phyloP scores from a whole-genome alignment of 805 yeast genomes.

The Huiozyma sinensis region DNA sequence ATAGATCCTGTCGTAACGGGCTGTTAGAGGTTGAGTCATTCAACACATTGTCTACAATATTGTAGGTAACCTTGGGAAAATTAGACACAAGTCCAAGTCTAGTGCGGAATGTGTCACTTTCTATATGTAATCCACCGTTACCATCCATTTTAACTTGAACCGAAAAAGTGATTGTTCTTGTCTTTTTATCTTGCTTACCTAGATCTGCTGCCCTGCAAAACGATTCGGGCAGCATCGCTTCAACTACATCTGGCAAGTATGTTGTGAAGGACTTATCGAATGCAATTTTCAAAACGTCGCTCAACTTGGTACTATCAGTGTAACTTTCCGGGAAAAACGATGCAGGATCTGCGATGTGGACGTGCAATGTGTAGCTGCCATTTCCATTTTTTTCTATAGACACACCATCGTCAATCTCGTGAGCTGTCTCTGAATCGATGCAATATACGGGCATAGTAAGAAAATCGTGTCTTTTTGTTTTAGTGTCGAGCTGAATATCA shows the following conservation, averaged over 20 bases:
- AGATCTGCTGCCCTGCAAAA: constrained; percentile 43
- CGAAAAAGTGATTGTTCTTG: constrained; percentile 42
- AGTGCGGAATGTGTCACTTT: constrained; percentile 25
- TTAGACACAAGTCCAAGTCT: constrained; percentile 34
- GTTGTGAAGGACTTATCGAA: constrained; percentile 51
- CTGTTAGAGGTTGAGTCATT: constrained; percentile 8
- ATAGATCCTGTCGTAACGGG: constrained; percentile 12
- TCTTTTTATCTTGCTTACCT: constrained; percentile 32
- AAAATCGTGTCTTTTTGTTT: constrained; percentile 30
- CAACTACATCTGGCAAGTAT: constrained; percentile 57
- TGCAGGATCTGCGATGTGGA: constrained; percentile 84
- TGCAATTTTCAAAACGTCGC: constrained; percentile 41
- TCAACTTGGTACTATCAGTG: constrained; percentile 1
- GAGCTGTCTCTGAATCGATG: constrained; percentile 70
- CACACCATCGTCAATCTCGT: constrained; percentile 91
- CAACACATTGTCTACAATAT: constrained; percentile 46
- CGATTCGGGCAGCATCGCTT: constrained; percentile 59
- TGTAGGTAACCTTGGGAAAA: constrained; percentile 51
- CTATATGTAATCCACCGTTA: constrained; percentile 7
- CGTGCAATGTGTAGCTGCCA: constrained; percentile 36
- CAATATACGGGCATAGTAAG: constrained; percentile 54
- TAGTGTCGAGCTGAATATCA: constrained; percentile 2
- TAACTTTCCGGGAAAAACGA: constrained; percentile 37
- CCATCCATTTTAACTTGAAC: constrained; percentile 23
- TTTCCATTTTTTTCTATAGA: constrained; percentile 37